phyloP scores from a whole-genome alignment of 192 early-diverging fungal species.

The Spizellomyces punctatus region DNA sequence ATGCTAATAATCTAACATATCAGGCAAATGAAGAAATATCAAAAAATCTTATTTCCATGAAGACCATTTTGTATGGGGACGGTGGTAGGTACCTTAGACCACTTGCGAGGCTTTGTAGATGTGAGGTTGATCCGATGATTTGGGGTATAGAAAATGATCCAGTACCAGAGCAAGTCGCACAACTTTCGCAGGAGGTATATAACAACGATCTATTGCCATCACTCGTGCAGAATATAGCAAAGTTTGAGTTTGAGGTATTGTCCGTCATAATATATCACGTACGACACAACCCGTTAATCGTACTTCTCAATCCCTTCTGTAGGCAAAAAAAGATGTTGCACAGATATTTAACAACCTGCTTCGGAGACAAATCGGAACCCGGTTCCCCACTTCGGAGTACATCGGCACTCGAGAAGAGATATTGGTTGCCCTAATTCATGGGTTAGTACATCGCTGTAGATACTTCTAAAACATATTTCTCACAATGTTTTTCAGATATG shows the following conservation, averaged over 20 bases:
- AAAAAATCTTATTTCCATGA: slow-evolving; percentile 90
- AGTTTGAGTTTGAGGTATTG: slow-evolving; percentile 85
- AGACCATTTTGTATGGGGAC: slow-evolving; percentile 92
- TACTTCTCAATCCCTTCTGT: not conserved
- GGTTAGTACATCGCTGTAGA: slow-evolving; percentile 35
- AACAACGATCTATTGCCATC: slow-evolving; percentile 86
- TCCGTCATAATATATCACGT: not conserved
- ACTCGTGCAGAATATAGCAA: slow-evolving; percentile 85
- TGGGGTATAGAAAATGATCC: slow-evolving; percentile 71
- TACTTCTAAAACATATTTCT: not conserved
- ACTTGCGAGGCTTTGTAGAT: not conserved
- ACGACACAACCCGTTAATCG: not conserved
- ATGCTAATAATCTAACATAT: not conserved
- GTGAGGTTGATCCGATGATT: not conserved
- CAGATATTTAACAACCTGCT: slow-evolving; percentile 98
- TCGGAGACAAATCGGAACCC: slow-evolving; percentile 88
- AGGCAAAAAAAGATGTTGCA: slow-evolving; percentile 96
- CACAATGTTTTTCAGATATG: slow-evolving; percentile 65
- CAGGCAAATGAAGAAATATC: slow-evolving; percentile 97
- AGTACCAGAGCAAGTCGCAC: slow-evolving; percentile 85
- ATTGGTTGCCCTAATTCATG: slow-evolving; percentile 77
- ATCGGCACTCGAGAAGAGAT: slow-evolving; percentile 83
- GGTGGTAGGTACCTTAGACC: slow-evolving; percentile 62
- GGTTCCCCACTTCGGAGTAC: slow-evolving; percentile 96
- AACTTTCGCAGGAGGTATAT: slow-evolving; percentile 95